Evolutionary conservation across 495 filamentous ascomycete species (phyloP), one percentile per base, ranked within the genome.

Genomic region (Lasiosphaeria ovina): DNA sequence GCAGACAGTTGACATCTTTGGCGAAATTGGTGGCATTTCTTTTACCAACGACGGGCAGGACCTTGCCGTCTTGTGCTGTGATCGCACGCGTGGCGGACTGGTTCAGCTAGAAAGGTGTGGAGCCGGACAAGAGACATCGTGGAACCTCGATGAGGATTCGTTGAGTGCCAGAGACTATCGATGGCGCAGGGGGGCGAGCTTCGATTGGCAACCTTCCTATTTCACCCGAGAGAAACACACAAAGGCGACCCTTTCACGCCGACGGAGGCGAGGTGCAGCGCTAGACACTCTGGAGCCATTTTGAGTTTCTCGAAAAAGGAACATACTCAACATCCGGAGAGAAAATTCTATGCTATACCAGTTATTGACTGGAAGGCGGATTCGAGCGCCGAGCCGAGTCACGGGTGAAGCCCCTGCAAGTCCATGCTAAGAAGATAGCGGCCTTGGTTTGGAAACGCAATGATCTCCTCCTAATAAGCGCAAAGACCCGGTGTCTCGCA

Each of bases 1-100:
- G 59, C 93, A 97, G 67, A 87, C 85, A 8, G 74, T 96, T 3
- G 89, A 92, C 62, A 87, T 96, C 67, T 96, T 95, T 66, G 92
- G 93, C 14, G 89, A 93, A 63, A 83, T 95, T 34, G 91, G 85
- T 3, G 93, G 93, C 3, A 80, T 91, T 3, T 83, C 83, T 42
- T 89, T 92, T 62, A 77, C 86, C 31, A 83, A 87, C 24, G 89
- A 87, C 61, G 93, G 93, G 4, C 75, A 81, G 44, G 81, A 85
- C 51, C 76, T 97, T 40, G 85, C 85, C 65, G 84, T 94, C 3
- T 83, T 90, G 16, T 93, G 90, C 60, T 82, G 83, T 17, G 93
- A 98, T 68, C 76, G 75, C 32, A 80, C 79, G 33, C 86, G 91
- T 66, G 93, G 93, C 52, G 93, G 93, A 4, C 76, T 97, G 42